phyloP scores from a whole-genome alignment of 129 eudicot genomes.

The Tagetes patula region DNA sequence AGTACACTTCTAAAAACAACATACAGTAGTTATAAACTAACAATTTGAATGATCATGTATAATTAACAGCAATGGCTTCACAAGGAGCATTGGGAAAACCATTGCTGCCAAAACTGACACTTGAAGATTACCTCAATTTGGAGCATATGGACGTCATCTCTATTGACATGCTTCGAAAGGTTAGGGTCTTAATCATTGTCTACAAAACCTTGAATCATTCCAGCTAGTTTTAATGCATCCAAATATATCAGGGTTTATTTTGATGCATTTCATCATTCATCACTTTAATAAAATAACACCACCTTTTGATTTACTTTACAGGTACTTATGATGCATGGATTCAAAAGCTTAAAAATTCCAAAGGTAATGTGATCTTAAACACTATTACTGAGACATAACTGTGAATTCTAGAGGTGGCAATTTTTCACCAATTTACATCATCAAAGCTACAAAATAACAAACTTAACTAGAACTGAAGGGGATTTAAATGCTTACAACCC shows the following conservation, averaged over 20 bases:
- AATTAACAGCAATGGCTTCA: conserved; percentile 31
- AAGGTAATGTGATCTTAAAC: conserved; percentile 33
- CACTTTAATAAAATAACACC: background rate
- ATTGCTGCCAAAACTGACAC: conserved; percentile 24
- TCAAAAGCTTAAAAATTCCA: conserved; percentile 26
- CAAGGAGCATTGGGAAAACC: conserved; percentile 29
- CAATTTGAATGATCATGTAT: background rate
- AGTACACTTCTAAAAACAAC: background rate
- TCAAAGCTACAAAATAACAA: background rate
- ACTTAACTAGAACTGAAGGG: background rate
- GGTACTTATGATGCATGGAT: conserved; percentile 45
- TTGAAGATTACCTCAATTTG: conserved; percentile 38
- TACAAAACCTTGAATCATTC: background rate
- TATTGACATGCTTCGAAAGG: conserved; percentile 25
- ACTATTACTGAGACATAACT: background rate
- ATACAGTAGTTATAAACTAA: background rate
- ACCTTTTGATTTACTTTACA: conserved; percentile 24
- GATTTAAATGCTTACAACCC: background rate
- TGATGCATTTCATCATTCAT: background rate
- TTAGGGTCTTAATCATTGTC: conserved; percentile 10
- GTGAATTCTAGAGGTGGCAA: background rate
- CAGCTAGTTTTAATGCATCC: background rate
- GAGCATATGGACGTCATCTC: conserved; percentile 32
- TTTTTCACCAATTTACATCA: background rate
- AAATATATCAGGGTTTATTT: background rate